These are phyloP conservation scores for Cochlearia excelsa DNA, from an alignment of 345 rosid species.

Conservation along the genomic window DNA sequence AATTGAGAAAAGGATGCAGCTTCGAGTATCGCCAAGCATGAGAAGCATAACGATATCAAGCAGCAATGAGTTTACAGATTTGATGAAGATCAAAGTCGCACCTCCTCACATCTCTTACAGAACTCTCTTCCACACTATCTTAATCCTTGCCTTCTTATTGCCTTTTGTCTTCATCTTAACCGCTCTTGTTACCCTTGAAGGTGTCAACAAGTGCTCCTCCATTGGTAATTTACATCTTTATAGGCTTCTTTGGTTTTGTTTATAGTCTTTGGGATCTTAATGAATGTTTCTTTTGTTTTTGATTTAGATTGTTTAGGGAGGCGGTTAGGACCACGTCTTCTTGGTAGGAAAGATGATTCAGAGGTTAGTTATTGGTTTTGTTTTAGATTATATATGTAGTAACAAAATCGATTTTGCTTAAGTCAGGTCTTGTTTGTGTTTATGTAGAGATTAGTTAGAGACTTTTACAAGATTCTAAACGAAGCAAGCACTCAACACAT, in stretches of 20 bases:
- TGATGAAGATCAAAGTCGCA: constrained; percentile 99
- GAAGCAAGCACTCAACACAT: constrained; percentile 79
- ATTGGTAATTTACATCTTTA: constrained; percentile 47
- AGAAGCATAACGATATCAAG: constrained; percentile 98
- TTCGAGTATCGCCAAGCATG: constrained; percentile 99
- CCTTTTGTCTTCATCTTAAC: constrained; percentile 99
- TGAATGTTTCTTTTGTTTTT: constrained; percentile 23
- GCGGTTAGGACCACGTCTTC: constrained; percentile 93
- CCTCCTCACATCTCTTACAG: constrained; percentile 98
- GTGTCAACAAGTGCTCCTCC: constrained; percentile 99
- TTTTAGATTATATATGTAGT: background rate
- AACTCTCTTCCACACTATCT: constrained; percentile 91
- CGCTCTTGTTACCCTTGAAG: constrained; percentile 98
- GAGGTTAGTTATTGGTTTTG: constrained; percentile 49
- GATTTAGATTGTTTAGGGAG: constrained; percentile 91
- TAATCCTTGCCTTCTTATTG: constrained; percentile 92
- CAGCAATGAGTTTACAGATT: constrained; percentile 97
- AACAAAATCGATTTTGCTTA: constrained; percentile 17
- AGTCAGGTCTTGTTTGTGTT: constrained; percentile 27
- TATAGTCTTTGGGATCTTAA: background rate
- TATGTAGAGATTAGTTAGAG: constrained; percentile 72
- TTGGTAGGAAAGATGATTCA: constrained; percentile 83
- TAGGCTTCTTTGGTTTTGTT: background rate
- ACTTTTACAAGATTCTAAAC: constrained; percentile 76
- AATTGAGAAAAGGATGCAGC: constrained; percentile 82